A percentile compares a stretch with the other conserved stretches of the same genome.
These are phyloP conservation scores for Amoebophrya sp. DNA, from an alignment of 169 alveolate species.

Conservation along the genomic window DNA sequence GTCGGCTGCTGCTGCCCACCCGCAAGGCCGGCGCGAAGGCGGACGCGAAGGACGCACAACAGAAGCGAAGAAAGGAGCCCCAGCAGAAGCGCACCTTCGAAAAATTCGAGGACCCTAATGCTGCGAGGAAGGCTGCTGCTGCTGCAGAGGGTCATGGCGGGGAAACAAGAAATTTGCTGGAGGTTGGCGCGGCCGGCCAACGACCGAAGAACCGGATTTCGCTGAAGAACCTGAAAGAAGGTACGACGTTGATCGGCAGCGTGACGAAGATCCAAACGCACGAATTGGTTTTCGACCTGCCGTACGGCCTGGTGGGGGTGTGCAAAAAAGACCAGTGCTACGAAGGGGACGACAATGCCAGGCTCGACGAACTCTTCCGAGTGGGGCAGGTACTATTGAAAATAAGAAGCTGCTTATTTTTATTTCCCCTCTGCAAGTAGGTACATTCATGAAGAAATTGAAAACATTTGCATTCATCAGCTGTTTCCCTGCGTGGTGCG, in stretches of 20 bases:
- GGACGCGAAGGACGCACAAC: too few species aligned
- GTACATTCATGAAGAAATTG: neutral
- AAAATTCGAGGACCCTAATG: too few species aligned
- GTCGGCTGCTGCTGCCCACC: too few species aligned
- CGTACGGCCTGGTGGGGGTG: neutral
- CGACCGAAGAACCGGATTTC: too few species aligned
- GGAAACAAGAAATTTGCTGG: too few species aligned
- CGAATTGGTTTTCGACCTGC: neutral
- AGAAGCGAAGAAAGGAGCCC: too few species aligned
- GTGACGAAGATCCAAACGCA: neutral
- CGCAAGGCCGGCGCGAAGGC: too few species aligned
- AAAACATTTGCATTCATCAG: neutral
- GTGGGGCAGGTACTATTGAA: neutral
- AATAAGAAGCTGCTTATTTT: neutral
- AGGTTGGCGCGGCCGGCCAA: too few species aligned
- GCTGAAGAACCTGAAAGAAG: neutral
- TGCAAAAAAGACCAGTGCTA: slow-evolving; percentile 1
- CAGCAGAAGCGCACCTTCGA: too few species aligned
- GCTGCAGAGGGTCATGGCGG: too few species aligned
- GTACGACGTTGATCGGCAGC: neutral
- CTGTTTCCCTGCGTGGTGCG: neutral
- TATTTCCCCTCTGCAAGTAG: neutral
- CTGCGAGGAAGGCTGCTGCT: too few species aligned
- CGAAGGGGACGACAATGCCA: neutral
- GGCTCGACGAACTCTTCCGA: neutral